These are phyloP conservation scores for Haberlea rhodopensis DNA, from an alignment of 257 asterid genomes.

Conservation along the genomic window DNA sequence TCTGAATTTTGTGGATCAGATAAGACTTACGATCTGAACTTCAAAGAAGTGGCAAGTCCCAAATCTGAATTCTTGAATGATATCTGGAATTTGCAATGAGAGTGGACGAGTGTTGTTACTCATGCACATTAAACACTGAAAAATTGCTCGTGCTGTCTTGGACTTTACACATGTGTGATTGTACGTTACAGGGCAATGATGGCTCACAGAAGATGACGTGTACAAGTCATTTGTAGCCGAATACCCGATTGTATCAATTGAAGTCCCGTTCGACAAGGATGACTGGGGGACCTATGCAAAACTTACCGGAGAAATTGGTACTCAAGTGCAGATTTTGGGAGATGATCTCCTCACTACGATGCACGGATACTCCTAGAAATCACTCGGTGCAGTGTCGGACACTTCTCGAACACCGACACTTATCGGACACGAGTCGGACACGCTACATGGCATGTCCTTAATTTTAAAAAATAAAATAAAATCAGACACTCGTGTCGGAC, in stretches of 20 bases:
- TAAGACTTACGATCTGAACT: conserved; percentile 85
- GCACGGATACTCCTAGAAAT: no score
- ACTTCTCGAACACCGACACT: no score
- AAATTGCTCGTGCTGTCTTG: background rate
- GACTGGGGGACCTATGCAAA: conserved; percentile 91
- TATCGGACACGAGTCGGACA: no score
- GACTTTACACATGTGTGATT: background rate
- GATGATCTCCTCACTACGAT: conserved; percentile 93
- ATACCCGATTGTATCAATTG: conserved; percentile 93
- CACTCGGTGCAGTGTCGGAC: no score
- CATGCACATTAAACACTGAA: background rate
- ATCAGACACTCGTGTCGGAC: no score
- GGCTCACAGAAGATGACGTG: conserved; percentile 82
- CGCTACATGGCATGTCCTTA: no score
- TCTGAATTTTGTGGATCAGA: conserved; percentile 85
- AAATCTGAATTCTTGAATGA: conserved; percentile 3
- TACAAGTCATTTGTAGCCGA: conserved; percentile 80
- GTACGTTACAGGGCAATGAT: conserved; percentile 60
- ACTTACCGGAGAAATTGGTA: conserved; percentile 71
- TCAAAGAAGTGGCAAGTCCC: conserved; percentile 80
- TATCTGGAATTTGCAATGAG: background rate
- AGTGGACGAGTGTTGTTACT: background rate
- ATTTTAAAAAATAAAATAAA: no score
- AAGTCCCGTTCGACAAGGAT: conserved; percentile 97
- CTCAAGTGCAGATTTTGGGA: conserved; percentile 90